Evolutionary conservation across 768 basidiomycete species (phyloP).

Genomic region (Boletus subcaerulescens): DNA sequence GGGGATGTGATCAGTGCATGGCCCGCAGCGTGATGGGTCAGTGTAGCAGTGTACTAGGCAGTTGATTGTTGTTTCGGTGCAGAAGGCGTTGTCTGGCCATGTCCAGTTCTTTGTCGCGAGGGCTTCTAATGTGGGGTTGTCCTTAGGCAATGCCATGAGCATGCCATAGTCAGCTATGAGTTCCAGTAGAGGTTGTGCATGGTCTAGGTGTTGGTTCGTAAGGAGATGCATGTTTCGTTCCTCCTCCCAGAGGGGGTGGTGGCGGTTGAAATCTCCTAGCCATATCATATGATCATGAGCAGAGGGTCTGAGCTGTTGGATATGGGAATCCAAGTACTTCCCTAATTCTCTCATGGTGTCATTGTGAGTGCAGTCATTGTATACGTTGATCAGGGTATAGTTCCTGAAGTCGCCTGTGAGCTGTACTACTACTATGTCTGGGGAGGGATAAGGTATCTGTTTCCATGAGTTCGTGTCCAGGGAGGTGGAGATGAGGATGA

Average conservation of each 20-base stretch:
- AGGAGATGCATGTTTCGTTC: slow-evolving; percentile 22
- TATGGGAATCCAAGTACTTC: neutral
- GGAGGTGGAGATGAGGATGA: neutral
- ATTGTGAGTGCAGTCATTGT: neutral
- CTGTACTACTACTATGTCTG: neutral
- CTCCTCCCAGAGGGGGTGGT: slow-evolving; percentile 34
- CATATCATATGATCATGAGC: slow-evolving; percentile 13
- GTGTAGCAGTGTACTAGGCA: neutral
- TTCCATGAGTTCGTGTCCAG: too few relatives aligned
- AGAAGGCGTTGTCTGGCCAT: slow-evolving; percentile 4
- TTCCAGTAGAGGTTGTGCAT: neutral
- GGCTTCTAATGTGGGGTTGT: slow-evolving; percentile 34
- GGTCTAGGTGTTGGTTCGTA: neutral
- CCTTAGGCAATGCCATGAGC: slow-evolving; percentile 33
- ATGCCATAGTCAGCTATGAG: slow-evolving; percentile 21
- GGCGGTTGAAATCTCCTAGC: slow-evolving; percentile 33
- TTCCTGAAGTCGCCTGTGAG: neutral
- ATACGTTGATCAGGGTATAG: neutral
- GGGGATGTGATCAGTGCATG: slow-evolving; percentile 15
- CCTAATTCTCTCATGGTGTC: neutral
- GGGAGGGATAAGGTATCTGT: too few relatives aligned
- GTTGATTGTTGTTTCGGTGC: neutral
- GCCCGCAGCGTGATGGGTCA: fast-evolving
- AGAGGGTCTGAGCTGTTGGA: neutral
- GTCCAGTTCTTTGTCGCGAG: slow-evolving; percentile 29